Evolutionary conservation across 805 yeast species (phyloP), one percentile per base, ranked within the genome.

Genomic region (Starmerella geochares): DNA sequence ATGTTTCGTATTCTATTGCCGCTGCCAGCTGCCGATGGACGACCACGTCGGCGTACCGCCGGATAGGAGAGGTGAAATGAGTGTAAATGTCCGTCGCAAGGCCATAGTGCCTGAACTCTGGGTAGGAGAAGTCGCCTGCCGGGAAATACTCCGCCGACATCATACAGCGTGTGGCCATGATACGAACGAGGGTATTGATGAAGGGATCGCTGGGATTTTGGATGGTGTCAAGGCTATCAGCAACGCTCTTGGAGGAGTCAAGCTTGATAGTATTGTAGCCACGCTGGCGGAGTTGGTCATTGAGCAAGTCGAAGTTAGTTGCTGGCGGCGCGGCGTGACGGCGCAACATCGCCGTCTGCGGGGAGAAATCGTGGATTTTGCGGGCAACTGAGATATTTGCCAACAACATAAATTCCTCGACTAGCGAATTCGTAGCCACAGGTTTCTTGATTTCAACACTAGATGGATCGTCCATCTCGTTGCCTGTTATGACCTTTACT

Each of bases 131-230:
- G 14, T 83, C 79, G 8, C 99, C 97, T 0, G 95, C 78, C 10
- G 94, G 80, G 70, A 92, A 92, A 64, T 92, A 92, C 64, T 90
- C 96, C 1, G 99, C 99, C 1, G 98, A 95, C 83, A 87, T 86
- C 98, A 92, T 92, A 68, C 97, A 90, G 61, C 99, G 77, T 0
- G 99, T 92, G 7, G 96, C 92, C 95, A 92, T 83, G 57, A 92
- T 92, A 66, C 99, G 80, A 6, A 90, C 73, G 59, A 92, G 73
- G 0, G 96, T 92, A 67, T 92, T 92, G 75, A 92, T 86, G 63
- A 86, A 92, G 6, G 88, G 82, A 65, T 92, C 97, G 0, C 76
- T 62, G 21, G 80, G 77, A 65, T 90, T 97, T 29, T 70, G 78
- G 67, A 96, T 86, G 51, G 85, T 74, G 64, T 92, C 98, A 46